These are phyloP conservation scores for Hypoxylon rickii DNA, from an alignment of 495 filamentous ascomycete species.

Conservation along the genomic window DNA sequence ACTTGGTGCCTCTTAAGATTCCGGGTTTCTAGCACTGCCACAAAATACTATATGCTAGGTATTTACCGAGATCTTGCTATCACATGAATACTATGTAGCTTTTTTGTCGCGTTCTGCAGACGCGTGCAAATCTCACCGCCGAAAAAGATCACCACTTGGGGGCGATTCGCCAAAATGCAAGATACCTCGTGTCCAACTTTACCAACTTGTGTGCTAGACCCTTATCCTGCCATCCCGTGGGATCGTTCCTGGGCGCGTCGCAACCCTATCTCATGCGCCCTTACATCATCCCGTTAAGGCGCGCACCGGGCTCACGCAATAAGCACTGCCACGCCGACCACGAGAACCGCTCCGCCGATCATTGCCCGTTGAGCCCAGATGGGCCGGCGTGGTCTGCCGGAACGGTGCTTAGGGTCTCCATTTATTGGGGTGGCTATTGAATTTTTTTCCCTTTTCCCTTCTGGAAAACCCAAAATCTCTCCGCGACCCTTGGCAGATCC, in stretches of 20 bases:
- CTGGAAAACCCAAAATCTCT: too few species aligned
- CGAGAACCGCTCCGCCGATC: conserved; percentile 22
- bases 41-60: too few species aligned
- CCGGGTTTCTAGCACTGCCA: too few species aligned
- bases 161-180: conserved; percentile 28
- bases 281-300: conserved; percentile 32
- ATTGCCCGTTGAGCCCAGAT: conserved; percentile 22
- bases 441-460: conserved; percentile 20
- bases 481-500: conserved; percentile 11
- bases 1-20: too few species aligned
- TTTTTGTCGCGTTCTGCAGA: conserved; percentile 2
- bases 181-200: conserved; percentile 31
- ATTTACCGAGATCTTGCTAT: neutral
- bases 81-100: neutral
- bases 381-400: conserved; percentile 25
- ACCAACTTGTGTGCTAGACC: conserved; percentile 20
- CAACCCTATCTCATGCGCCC: conserved; percentile 21
- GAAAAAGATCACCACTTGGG: conserved; percentile 14
- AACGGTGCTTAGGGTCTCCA: conserved; percentile 21
- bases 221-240: conserved; percentile 21
- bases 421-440: conserved; percentile 18
- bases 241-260: conserved; percentile 24
- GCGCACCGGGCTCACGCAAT: conserved; percentile 22
- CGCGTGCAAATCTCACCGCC: neutral
- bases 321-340: conserved; percentile 35